Conservation (phyloP, 1,284 basidiomycete genomes). For the Ganoderma leucocontextum region DNA sequence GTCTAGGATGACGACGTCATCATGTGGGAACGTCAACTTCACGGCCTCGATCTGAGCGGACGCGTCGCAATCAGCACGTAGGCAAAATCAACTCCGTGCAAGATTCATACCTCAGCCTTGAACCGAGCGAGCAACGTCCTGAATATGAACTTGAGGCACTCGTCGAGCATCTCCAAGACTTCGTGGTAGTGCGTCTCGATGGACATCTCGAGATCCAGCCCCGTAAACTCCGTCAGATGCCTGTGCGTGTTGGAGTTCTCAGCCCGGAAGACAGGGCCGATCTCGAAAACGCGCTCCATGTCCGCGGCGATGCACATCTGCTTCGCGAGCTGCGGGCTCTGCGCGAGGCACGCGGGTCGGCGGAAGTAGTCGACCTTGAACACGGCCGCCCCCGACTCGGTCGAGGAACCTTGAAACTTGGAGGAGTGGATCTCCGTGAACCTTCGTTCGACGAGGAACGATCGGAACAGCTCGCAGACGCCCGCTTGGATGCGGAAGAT, state of each 20-base stretch:
- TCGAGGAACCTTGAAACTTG: conserved; percentile 77
- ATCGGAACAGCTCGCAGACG: conserved; percentile 70
- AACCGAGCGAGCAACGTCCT: conserved; percentile 43
- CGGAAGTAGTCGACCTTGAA: conserved; percentile 82
- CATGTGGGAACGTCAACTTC: conserved; percentile 65
- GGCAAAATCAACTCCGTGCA: neutral
- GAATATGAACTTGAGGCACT: conserved; percentile 50
- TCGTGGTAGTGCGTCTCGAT: conserved; percentile 77
- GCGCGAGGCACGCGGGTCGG: conserved; percentile 70
- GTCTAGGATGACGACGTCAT: conserved; percentile 57
- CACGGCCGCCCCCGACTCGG: conserved; percentile 73
- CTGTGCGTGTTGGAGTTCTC: conserved; percentile 80
- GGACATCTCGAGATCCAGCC: conserved; percentile 78
- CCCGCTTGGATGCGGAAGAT: conserved; percentile 75
- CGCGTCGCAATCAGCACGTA: neutral
- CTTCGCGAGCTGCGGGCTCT: conserved; percentile 77
- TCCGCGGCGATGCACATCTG: conserved; percentile 82
- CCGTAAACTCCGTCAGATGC: conserved; percentile 80
- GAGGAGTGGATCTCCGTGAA: conserved; percentile 77
- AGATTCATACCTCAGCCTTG: conserved; percentile 45
- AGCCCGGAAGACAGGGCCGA: conserved; percentile 76
- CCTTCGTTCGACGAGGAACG: conserved; percentile 59
- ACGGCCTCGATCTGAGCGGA: conserved; percentile 58
- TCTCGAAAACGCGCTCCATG: conserved; percentile 77
- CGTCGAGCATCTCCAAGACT: conserved; percentile 50